Evolutionary conservation across 2,329 filamentous ascomycete species (phyloP), one percentile per base, ranked within the genome.

Genomic region (Aspergillus sp.): DNA sequence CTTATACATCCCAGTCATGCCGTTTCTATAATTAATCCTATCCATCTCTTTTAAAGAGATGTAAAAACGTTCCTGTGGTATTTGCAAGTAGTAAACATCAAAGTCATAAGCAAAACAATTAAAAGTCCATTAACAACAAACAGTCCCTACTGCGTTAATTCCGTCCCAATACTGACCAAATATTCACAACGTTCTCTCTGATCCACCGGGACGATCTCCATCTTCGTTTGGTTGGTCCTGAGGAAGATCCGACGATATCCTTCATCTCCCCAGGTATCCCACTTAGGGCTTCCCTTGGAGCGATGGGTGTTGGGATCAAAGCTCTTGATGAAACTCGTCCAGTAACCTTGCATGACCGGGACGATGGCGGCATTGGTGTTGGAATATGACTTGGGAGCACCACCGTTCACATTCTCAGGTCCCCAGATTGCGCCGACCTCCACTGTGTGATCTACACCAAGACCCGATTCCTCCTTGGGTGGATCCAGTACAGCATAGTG

Each of bases 381-480:
- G 6, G 61, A 60, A 52, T 88, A 88, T 37, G 77, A 82, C 2
- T 58, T 56, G 0, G 83, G 83, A 1, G 74, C 63, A 0, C 49
- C 57, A 5, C 68, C 66, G 19, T 69, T 65, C 3, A 76, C 71
- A 56, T 83, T 77, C 4, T 73, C 67, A 0, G 81, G 78, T 0
- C 85, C 85, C 69, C 81, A 89, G 40, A 90, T 80, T 0, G 83
- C 82, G 39, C 77, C 74, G 0, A 81, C 50, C 58, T 90, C 86
- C 7, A 81, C 74, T 0, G 80, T 84, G 54, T 90, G 86, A 6
- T 77, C 75, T 0, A 86, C 83, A 0, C 86, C 86, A 1, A 74
- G 58, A 1, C 85, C 85, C 2, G 66, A 56, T 0, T 67, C 68
- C 19, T 78, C 66, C 37, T 79, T 69, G 0, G 56, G 54, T 0